Conservation (phyloP, 768 basidiomycete genomes). For the Inosperma sp. region DNA sequence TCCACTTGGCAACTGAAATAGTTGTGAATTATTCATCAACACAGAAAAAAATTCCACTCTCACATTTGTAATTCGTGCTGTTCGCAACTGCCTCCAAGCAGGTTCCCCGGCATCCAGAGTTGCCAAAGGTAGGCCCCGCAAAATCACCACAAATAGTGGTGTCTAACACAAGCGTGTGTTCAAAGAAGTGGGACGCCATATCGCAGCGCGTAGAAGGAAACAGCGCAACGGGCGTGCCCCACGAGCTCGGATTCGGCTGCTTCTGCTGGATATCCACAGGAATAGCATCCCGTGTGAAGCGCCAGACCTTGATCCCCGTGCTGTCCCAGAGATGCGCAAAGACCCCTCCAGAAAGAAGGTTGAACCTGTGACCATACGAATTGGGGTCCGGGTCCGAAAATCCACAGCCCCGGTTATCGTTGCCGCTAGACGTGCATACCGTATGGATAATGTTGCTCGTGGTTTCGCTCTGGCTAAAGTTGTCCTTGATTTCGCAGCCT, state of each 20-base stretch:
- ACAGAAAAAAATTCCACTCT: conserved; percentile 4
- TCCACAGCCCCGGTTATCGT: conserved; percentile 46
- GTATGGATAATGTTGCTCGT: conserved; percentile 27
- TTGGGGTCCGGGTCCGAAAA: conserved; percentile 38
- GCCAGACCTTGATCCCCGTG: conserved; percentile 52
- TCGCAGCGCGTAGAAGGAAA: conserved; percentile 49
- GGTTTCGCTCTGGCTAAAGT: conserved; percentile 22
- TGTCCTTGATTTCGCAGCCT: conserved; percentile 33
- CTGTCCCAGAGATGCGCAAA: conserved; percentile 53
- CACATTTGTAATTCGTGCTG: conserved; percentile 22
- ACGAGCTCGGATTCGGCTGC: conserved; percentile 43
- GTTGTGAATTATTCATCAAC: not conserved
- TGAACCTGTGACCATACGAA: conserved; percentile 46
- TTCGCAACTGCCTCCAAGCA: conserved; percentile 28
- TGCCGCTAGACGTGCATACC: conserved; percentile 38
- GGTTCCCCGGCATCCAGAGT: conserved; percentile 38
- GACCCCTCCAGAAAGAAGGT: conserved; percentile 44
- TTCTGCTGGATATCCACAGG: conserved; percentile 46
- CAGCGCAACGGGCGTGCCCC: conserved; percentile 50
- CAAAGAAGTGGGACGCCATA: conserved; percentile 45
- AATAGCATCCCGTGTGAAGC: conserved; percentile 47
- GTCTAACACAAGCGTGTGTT: conserved; percentile 48
- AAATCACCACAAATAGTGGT: conserved; percentile 47
- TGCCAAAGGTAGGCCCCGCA: conserved; percentile 34
- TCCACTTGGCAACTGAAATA: conserved; percentile 48